A percentile compares a stretch with the other conserved stretches of the same genome.
Conservation (phyloP, 345 rosid genomes). For the Turnera subulata region DNA sequence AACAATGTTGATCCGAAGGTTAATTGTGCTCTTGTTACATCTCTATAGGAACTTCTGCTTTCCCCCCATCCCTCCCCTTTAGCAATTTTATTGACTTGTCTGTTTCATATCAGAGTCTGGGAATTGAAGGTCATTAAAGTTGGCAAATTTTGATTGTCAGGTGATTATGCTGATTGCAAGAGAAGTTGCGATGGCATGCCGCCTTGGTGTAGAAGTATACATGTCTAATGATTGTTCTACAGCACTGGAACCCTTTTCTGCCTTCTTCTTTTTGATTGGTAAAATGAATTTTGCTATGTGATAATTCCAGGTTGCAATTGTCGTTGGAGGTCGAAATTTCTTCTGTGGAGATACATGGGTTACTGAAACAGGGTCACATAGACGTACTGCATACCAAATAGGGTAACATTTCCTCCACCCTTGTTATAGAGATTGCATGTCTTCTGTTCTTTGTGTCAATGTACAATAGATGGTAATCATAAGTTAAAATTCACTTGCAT, state of each 20-base stretch:
- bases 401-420: constrained; percentile 62
- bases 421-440: neutral
- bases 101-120: too few relatives aligned
- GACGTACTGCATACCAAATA: constrained; percentile 75
- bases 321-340: constrained; percentile 85
- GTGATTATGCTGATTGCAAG: constrained; percentile 69
- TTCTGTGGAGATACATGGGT: constrained; percentile 83
- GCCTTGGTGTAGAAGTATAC: constrained; percentile 78
- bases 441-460: too few relatives aligned
- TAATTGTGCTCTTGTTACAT: neutral
- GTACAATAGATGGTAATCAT: too few relatives aligned
- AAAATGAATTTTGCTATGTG: neutral
- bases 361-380: constrained; percentile 68
- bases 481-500: too few relatives aligned
- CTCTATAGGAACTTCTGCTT: too few relatives aligned
- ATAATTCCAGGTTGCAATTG: constrained; percentile 62
- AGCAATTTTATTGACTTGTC: neutral
- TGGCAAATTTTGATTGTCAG: constrained; percentile 32
- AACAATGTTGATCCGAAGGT: constrained; percentile 92
- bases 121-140: too few relatives aligned
- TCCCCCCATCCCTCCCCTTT: too few relatives aligned
- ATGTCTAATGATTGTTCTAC: too few relatives aligned
- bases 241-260: neutral
- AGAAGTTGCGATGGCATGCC: constrained; percentile 73
- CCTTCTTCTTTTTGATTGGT: neutral